A percentile compares a stretch with the other conserved stretches of the same genome.
phyloP scores from a whole-genome alignment of 371 early-diverging fungal genomes.

The Mucor sp. region DNA sequence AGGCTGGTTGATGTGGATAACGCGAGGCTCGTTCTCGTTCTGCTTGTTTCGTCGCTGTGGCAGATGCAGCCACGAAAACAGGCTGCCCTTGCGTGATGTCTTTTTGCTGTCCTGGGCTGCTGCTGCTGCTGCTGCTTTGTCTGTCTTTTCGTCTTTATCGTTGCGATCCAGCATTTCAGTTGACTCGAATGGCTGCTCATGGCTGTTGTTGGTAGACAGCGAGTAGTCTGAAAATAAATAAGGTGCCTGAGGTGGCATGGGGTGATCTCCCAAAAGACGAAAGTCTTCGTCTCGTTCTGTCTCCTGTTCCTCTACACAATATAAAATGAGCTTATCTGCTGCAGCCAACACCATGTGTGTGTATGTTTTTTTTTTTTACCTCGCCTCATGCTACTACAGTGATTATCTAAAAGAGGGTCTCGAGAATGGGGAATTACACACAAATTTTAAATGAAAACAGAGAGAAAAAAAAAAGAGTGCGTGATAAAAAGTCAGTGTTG shows the following conservation, averaged over 20 bases:
- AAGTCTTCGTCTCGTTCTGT: constrained; percentile 6
- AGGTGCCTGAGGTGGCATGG: background rate
- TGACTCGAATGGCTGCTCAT: constrained; percentile 6
- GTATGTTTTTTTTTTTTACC: background rate
- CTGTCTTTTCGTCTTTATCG: background rate
- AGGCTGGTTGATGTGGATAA: constrained; percentile 74
- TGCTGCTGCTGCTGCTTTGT: background rate
- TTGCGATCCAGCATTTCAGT: constrained; percentile 10
- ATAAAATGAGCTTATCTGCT: background rate
- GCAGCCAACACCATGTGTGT: background rate
- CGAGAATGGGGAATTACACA: background rate
- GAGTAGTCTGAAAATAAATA: constrained; percentile 5
- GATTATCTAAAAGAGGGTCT: background rate
- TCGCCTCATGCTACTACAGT: background rate
- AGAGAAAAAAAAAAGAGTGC: background rate
- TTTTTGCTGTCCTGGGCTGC: background rate
- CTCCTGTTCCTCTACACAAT: background rate
- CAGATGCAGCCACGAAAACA: background rate
- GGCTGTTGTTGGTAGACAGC: constrained; percentile 2
- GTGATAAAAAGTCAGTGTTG: no score
- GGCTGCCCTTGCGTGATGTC: background rate
- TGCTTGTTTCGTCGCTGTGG: background rate
- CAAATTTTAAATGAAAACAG: background rate
- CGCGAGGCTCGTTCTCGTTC: constrained; percentile 38
- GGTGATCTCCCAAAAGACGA: constrained; percentile 4